A percentile compares a stretch with the other conserved stretches of the same genome.
phyloP scores from a whole-genome alignment of 106 monocot species.

The Allium cepa region DNA sequence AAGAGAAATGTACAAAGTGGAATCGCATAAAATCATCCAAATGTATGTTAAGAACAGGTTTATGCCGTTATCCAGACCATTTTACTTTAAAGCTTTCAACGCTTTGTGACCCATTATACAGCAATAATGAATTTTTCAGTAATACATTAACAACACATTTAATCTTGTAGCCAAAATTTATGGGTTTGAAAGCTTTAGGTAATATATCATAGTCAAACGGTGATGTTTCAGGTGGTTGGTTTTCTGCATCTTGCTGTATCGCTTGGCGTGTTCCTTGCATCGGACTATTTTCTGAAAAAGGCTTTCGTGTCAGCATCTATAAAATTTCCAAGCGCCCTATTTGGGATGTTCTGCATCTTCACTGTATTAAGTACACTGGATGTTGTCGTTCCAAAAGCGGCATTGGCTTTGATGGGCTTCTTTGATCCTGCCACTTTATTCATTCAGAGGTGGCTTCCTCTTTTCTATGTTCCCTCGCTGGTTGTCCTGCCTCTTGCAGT shows the following conservation, averaged over 20 bases:
- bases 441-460: conserved; percentile 91
- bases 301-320: conserved; percentile 74
- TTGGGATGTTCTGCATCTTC: conserved; percentile 97
- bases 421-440: conserved; percentile 87
- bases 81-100: too few species aligned
- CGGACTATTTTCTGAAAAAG: conserved; percentile 62
- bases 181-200: neutral
- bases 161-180: neutral
- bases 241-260: conserved; percentile 67
- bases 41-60: too few species aligned
- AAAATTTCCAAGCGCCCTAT: conserved; percentile 90
- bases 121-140: neutral
- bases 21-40: too few species aligned
- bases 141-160: neutral
- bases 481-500: conserved; percentile 88
- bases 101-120: too few species aligned
- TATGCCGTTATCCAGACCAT: too few species aligned
- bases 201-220: too few species aligned
- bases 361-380: conserved; percentile 58
- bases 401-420: conserved; percentile 50
- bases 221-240: conserved; percentile 33
- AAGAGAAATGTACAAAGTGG: too few species aligned
- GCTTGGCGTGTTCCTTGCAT: conserved; percentile 60
- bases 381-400: conserved; percentile 36
- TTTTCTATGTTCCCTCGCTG: conserved; percentile 89